Base-by-base conservation (phyloP, 805 yeast species). In the Candida germanica region DNA sequence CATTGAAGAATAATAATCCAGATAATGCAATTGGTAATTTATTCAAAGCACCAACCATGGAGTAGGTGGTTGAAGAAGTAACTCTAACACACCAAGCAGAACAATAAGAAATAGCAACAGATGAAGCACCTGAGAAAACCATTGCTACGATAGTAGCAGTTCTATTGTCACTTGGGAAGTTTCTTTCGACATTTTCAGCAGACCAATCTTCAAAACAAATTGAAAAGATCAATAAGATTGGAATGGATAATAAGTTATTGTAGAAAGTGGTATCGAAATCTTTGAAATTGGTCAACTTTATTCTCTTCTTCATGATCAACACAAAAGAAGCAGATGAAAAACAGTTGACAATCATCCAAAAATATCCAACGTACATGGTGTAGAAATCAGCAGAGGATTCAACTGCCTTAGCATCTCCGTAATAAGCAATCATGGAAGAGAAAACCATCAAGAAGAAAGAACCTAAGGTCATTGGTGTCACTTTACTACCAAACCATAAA, bases 21-120 rank as follows among this genome's bases (percentile, higher is more conserved):
- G 95, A 82, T 41, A 93, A 74, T 11, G 98, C 98, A 56, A 93
- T 87, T 58, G 98, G 98, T 54, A 93, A 80, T 71, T 93, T 93
- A 79, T 93, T 93, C 64, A 93, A 78, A 37, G 98, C 98, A 64
- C 98, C 98, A 41, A 93, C 98, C 98, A 93, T 93, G 36, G 96
- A 87, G 72, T 93, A 93, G 38, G 98, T 93, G 38, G 98, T 93
- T 18, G 98, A 89, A 15, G 97, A 87, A 29, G 98, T 93, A 47
- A 93, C 98, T 71, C 98, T 87, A 48, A 93, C 95, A 78, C 98
- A 93, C 98, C 98, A 93, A 44, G 97, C 98, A 9, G 98, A 88
- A 66, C 96, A 87, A 78, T 93, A 93, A 29, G 98, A 91, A 61
- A 93, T 93, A 70, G 95, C 97, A 36, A 93, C 95, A 21, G 97